Conservation (phyloP, 306 rosid genomes). For the Corylus heterophylla region DNA sequence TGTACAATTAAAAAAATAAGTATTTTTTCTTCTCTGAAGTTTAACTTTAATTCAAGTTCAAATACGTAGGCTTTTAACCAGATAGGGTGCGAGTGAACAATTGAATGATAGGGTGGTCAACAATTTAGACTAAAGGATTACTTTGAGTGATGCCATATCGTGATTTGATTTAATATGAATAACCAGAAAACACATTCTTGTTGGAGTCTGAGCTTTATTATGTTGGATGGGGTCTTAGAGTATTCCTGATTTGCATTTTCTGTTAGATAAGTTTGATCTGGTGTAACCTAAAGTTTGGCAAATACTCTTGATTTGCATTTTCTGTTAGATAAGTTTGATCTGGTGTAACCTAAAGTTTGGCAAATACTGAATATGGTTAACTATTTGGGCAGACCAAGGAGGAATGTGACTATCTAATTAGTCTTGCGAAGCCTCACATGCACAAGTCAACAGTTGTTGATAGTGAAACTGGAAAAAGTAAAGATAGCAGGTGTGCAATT, state of each 20-base stretch:
- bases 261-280: background rate
- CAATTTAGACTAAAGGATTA: background rate
- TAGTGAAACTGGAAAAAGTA: constrained; percentile 89
- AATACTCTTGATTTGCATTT: constrained; percentile 18
- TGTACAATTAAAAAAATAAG: no score
- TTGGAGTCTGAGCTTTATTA: background rate
- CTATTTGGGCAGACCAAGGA: constrained; percentile 66
- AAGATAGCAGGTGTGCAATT: constrained; percentile 81
- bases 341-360: constrained; percentile 1
- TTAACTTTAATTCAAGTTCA: no score
- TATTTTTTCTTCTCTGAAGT: no score
- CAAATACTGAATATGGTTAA: constrained; percentile 37
- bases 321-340: background rate
- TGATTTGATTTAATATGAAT: background rate
- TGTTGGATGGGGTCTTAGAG: background rate
- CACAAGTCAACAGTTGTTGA: constrained; percentile 88
- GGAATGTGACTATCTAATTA: constrained; percentile 83
- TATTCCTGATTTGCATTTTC: constrained; percentile 14
- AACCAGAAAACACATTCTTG: background rate
- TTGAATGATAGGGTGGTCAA: constrained; percentile 4
- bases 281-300: constrained; percentile 4
- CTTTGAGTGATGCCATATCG: background rate
- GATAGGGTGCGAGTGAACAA: background rate
- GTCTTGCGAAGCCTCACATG: constrained; percentile 81
- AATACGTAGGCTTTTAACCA: no score